Conservation (phyloP, 2,329 filamentous ascomycete genomes). For the Penicillium sp. region DNA sequence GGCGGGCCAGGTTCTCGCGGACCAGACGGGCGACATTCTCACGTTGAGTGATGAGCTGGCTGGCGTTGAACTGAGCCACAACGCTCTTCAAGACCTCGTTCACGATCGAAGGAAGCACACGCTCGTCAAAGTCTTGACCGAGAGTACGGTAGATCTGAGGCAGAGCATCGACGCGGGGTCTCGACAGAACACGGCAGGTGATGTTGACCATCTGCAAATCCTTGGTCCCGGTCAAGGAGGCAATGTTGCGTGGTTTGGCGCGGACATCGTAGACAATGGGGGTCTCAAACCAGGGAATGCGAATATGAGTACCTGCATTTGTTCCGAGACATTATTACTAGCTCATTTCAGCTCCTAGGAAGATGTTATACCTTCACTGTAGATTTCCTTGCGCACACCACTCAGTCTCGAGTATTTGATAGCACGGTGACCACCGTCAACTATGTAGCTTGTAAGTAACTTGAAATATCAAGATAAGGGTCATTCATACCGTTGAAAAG, state of each 20-base stretch:
- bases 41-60: slow-evolving; percentile 96
- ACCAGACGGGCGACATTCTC: slow-evolving; percentile 92
- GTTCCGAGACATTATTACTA: slow-evolving; percentile 4
- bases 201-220: slow-evolving; percentile 99
- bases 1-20: slow-evolving; percentile 84
- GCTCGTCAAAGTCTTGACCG: slow-evolving; percentile 93
- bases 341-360: not conserved
- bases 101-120: slow-evolving; percentile 93
- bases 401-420: slow-evolving; percentile 96
- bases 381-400: slow-evolving; percentile 96
- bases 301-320: slow-evolving; percentile 76
- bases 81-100: slow-evolving; percentile 99
- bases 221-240: slow-evolving; percentile 96
- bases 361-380: slow-evolving; percentile 70
- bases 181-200: slow-evolving; percentile 95
- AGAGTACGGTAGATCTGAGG: slow-evolving; percentile 97
- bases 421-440: slow-evolving; percentile 96
- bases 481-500: slow-evolving; percentile 63
- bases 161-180: slow-evolving; percentile 80
- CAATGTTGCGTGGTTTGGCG: slow-evolving; percentile 93
- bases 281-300: slow-evolving; percentile 95
- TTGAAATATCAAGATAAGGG: too few relatives aligned
- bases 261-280: slow-evolving; percentile 96
- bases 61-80: slow-evolving; percentile 97
- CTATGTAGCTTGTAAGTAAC: slow-evolving; percentile 41